Conservation (phyloP, 1,284 basidiomycete species). For the Trichosporon sp. region DNA sequence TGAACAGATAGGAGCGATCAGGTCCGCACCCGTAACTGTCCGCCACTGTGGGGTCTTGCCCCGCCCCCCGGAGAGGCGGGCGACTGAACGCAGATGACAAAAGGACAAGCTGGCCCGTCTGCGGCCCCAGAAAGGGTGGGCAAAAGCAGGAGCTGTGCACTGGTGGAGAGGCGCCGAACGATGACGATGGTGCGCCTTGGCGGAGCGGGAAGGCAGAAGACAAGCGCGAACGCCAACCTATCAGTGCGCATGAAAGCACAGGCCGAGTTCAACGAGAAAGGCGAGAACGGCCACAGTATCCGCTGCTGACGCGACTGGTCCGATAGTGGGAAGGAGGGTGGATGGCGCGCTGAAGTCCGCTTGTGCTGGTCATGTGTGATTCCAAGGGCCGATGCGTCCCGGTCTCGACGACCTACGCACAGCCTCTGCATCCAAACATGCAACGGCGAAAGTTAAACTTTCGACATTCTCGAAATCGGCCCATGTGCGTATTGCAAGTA, state of each 20-base stretch:
- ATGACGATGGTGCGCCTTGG: not conserved
- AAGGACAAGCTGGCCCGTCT: not conserved
- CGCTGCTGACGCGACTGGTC: not conserved
- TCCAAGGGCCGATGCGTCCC: not conserved
- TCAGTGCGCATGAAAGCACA: not conserved
- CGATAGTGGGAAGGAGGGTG: not conserved
- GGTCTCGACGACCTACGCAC: constrained; percentile 11
- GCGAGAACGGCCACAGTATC: not conserved
- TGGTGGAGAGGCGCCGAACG: not conserved
- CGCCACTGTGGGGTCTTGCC: not conserved
- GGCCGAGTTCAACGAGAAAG: not conserved
- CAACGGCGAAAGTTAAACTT: constrained; percentile 13
- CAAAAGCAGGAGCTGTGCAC: not conserved
- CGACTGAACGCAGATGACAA: not conserved
- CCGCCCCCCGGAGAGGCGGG: not conserved
- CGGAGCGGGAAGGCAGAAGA: not conserved
- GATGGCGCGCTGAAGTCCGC: constrained; percentile 4
- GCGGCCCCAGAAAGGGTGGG: not conserved
- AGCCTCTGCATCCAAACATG: constrained; percentile 16
- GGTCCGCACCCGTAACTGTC: constrained; percentile 1
- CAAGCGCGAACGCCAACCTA: not conserved
- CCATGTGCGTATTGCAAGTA: constrained; percentile 18
- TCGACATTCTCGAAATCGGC: constrained; percentile 3
- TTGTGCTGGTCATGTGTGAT: not conserved
- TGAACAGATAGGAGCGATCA: not conserved